Percentiles rank a stretch among this genome's conserved stretches.
Conservation (phyloP, 768 basidiomycete species). For the Lepiota venenata region DNA sequence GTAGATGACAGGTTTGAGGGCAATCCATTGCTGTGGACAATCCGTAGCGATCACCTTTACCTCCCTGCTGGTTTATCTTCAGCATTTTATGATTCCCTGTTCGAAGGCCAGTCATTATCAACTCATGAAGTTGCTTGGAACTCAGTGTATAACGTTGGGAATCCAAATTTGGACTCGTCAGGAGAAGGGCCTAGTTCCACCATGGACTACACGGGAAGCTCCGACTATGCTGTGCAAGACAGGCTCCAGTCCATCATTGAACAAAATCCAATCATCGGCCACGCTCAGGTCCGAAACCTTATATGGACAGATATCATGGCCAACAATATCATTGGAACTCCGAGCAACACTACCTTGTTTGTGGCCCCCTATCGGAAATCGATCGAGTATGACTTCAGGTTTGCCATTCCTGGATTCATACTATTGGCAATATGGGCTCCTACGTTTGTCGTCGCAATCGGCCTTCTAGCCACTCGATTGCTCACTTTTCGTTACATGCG, state of each 20-base stretch:
- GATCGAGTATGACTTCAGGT: slow-evolving; percentile 4
- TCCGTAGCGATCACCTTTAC: no score
- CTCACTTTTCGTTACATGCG: neutral
- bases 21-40: no score
- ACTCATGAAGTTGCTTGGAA: neutral
- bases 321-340: neutral
- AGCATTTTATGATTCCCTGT: no score
- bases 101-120: neutral
- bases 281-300: neutral
- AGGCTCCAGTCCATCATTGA: neutral
- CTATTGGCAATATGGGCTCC: neutral
- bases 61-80: neutral
- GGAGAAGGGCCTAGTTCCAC: neutral
- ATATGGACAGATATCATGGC: slow-evolving; percentile 3
- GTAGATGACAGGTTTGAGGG: no score
- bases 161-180: no score
- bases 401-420: slow-evolving; percentile 5
- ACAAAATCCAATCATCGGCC: neutral
- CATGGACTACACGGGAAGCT: neutral
- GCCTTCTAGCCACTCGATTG: neutral
- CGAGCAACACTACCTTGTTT: neutral
- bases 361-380: neutral
- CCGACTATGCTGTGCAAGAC: neutral
- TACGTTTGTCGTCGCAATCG: neutral
- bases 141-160: neutral